These are phyloP conservation scores for Gymnopilus dilepis DNA, from an alignment of 768 basidiomycete species.

Conservation along the genomic window DNA sequence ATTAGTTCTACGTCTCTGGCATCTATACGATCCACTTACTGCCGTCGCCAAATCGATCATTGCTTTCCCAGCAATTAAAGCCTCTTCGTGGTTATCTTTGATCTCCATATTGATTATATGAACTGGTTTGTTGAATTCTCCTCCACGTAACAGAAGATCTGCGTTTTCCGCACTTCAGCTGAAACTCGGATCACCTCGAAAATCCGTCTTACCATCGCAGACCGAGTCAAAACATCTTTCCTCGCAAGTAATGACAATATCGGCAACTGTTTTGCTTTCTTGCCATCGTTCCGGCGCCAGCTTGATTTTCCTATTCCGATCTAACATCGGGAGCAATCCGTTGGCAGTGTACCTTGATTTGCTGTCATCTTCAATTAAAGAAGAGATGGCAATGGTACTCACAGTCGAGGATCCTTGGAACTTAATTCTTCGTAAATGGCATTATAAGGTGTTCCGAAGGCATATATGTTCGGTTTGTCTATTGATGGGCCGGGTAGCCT, in stretches of 20 bases:
- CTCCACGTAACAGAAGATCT: conserved; percentile 89
- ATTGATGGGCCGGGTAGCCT: conserved; percentile 94
- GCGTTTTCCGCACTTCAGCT: background rate
- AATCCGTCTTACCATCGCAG: conserved; percentile 79
- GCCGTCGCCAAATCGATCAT: conserved; percentile 91
- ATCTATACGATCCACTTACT: conserved; percentile 52
- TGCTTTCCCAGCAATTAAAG: conserved; percentile 92
- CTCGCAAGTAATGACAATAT: conserved; percentile 98
- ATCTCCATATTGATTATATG: conserved; percentile 98
- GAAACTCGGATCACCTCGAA: background rate
- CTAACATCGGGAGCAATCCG: conserved; percentile 94
- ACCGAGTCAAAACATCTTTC: conserved; percentile 99
- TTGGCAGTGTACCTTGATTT: conserved; percentile 83
- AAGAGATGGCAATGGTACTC: conserved; percentile 36
- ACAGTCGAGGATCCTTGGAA: conserved; percentile 85
- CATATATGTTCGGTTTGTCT: conserved; percentile 97
- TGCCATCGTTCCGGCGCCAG: conserved; percentile 97
- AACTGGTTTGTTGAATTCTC: conserved; percentile 92
- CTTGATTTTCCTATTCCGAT: conserved; percentile 93
- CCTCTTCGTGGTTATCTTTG: conserved; percentile 99
- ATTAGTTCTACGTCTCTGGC: conserved; percentile 14
- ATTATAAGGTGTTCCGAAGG: conserved; percentile 97
- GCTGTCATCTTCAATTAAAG: conserved; percentile 6
- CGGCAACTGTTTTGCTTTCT: conserved; percentile 86
- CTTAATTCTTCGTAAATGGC: conserved; percentile 91